Conservation (phyloP, 179 eudicot genomes). For the Amaranthus tricolor region DNA sequence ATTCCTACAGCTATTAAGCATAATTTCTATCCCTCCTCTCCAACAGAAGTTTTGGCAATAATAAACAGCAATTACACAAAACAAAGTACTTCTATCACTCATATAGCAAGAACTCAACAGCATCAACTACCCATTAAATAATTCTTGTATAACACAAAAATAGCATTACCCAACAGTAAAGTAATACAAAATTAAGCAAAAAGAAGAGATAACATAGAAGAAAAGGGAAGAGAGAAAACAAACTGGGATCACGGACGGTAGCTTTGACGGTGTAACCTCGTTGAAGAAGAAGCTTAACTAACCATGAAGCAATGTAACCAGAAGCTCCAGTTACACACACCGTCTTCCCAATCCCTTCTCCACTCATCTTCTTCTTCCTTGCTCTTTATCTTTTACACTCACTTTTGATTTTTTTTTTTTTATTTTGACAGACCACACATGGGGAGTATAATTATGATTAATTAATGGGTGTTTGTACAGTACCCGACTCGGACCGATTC, state of each 20-base stretch:
- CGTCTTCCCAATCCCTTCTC: constrained; percentile 19
- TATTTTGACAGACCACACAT: too few relatives aligned
- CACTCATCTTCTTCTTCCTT: constrained; percentile 20
- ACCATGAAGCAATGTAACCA: constrained; percentile 45
- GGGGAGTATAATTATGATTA: too few relatives aligned
- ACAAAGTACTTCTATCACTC: too few relatives aligned
- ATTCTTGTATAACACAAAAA: not conserved
- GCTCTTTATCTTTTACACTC: not conserved
- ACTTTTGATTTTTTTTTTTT: not conserved
- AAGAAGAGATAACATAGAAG: not conserved
- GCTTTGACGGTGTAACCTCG: constrained; percentile 41
- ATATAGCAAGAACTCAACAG: too few relatives aligned
- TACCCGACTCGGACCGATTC: too few relatives aligned
- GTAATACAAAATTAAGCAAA: not conserved
- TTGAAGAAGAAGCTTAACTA: constrained; percentile 33
- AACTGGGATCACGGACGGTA: constrained; percentile 37
- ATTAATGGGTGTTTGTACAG: too few relatives aligned
- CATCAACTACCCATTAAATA: not conserved
- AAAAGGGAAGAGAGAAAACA: not conserved
- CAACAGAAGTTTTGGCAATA: too few relatives aligned
- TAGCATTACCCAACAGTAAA: not conserved
- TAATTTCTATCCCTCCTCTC: too few relatives aligned
- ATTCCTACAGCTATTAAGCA: too few relatives aligned
- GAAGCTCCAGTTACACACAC: constrained; percentile 47
- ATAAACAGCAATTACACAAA: too few relatives aligned